phyloP scores from a whole-genome alignment of 345 rosid species.

The Eucalyptus sideroxylon region DNA sequence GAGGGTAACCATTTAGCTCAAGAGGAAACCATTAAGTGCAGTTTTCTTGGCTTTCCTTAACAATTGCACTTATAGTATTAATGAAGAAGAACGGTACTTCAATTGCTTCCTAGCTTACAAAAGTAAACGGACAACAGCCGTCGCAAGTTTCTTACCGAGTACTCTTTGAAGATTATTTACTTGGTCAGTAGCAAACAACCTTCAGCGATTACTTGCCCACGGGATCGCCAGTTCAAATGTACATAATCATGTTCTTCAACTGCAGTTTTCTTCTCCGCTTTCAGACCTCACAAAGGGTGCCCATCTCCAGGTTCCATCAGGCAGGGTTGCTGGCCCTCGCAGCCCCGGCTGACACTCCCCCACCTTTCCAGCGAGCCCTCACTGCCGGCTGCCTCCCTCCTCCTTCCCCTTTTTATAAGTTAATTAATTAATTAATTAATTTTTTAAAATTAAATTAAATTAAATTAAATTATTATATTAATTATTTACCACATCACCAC shows the following conservation, averaged over 20 bases:
- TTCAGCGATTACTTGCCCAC: no score
- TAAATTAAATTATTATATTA: no score
- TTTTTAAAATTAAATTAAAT: no score
- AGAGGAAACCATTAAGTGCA: background rate
- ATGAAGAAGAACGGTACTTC: background rate
- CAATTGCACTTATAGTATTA: background rate
- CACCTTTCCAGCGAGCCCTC: rapidly evolving
- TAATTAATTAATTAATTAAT: no score
- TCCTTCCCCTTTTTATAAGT: no score
- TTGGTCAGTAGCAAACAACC: no score
- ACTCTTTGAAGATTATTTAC: no score
- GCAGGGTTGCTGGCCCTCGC: no score
- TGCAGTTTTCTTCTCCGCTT: background rate
- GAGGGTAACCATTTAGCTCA: background rate
- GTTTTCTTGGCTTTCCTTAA: background rate
- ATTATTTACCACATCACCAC: no score
- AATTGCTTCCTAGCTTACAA: background rate
- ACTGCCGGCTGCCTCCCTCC: no score
- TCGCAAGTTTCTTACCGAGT: background rate
- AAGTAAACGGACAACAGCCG: background rate
- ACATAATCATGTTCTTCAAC: background rate
- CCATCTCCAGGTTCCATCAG: background rate
- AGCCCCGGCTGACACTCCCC: no score
- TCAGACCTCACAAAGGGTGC: background rate
- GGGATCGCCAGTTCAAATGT: background rate